Percentiles rank a stretch among this genome's conserved stretches.
Evolutionary conservation across 129 eudicot species (phyloP).

Genomic region (Chrysanthemum lavandulifolium): DNA sequence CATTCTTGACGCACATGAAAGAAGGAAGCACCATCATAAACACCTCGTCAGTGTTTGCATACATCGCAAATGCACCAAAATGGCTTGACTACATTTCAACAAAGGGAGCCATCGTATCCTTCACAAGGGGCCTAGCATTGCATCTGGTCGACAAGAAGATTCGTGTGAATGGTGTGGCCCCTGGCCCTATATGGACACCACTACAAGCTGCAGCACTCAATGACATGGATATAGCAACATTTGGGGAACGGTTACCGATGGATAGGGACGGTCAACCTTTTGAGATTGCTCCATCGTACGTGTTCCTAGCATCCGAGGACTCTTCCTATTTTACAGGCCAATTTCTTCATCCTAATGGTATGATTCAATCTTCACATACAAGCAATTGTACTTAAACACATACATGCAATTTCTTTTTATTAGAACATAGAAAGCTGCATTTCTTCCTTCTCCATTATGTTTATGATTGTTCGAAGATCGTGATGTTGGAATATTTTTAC

Average conservation of each 20-base stretch:
- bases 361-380: no score
- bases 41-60: not conserved
- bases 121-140: not conserved
- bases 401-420: no score
- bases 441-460: no score
- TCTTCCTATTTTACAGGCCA: not conserved
- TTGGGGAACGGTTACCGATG: not conserved
- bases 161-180: not conserved
- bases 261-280: not conserved
- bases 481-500: no score
- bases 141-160: not conserved
- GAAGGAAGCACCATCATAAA: conserved; percentile 2
- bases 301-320: conserved; percentile 5
- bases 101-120: not conserved
- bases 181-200: not conserved
- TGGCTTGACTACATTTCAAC: not conserved
- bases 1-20: not conserved
- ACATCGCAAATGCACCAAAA: not conserved
- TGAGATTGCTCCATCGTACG: not conserved
- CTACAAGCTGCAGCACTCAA: not conserved
- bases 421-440: no score
- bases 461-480: no score
- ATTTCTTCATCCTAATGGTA: conserved; percentile 10
- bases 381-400: no score
- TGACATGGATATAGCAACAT: not conserved